Evolutionary conservation across 495 filamentous ascomycete genomes (phyloP).

Genomic region (Penicillium soppii): DNA sequence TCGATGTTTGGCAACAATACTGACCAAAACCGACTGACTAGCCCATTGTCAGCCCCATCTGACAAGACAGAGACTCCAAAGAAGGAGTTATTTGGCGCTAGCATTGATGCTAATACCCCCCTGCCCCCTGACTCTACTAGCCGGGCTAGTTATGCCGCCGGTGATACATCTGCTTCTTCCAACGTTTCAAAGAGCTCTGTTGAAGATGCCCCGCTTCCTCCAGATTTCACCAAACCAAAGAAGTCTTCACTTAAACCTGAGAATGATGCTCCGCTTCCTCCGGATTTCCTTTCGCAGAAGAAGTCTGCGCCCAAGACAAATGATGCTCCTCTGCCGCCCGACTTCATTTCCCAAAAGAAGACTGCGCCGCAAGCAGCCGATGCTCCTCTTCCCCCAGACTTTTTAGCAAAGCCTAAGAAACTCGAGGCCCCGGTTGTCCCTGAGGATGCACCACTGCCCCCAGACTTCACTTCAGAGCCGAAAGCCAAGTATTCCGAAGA

Average conservation of each 20-base stretch:
- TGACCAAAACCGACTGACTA: slow-evolving; percentile 24
- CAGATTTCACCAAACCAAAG: slow-evolving; percentile 18
- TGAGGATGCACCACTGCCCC: slow-evolving; percentile 57
- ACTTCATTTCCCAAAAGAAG: slow-evolving; percentile 25
- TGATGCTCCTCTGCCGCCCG: slow-evolving; percentile 53
- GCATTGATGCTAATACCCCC: slow-evolving; percentile 49
- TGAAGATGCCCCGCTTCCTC: slow-evolving; percentile 41
- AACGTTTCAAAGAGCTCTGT: slow-evolving; percentile 49
- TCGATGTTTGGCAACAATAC: slow-evolving; percentile 35
- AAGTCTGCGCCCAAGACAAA: slow-evolving; percentile 33
- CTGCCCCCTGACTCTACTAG: slow-evolving; percentile 77
- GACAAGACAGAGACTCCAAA: slow-evolving; percentile 38
- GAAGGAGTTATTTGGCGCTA: slow-evolving; percentile 17
- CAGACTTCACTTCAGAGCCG: slow-evolving; percentile 48
- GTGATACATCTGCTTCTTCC: slow-evolving; percentile 70
- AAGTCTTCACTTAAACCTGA: slow-evolving; percentile 6
- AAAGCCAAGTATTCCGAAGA: slow-evolving; percentile 28
- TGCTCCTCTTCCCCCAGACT: slow-evolving; percentile 49
- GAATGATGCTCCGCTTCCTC: slow-evolving; percentile 40
- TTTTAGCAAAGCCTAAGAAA: slow-evolving; percentile 11
- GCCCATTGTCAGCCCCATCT: slow-evolving; percentile 35
- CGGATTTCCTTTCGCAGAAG: slow-evolving; percentile 19
- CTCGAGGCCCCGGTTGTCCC: not conserved
- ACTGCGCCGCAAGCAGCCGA: slow-evolving; percentile 37
- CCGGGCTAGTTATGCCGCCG: slow-evolving; percentile 60